Conservation (phyloP, 495 filamentous ascomycete genomes). For the Lepraria neglecta region DNA sequence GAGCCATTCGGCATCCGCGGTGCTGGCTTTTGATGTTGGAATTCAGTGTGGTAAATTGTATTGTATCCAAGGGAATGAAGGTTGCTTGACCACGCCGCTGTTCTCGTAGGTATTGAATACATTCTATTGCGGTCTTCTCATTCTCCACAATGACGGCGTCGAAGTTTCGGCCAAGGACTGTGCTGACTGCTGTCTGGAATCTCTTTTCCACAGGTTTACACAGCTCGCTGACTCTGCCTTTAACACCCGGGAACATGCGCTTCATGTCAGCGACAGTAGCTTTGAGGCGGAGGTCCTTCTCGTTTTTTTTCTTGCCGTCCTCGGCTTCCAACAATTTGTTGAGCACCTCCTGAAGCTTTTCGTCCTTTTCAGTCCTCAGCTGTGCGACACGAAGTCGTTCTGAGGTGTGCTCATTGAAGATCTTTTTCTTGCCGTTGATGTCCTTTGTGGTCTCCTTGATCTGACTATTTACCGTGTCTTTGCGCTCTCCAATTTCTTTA, state of each 20-base stretch:
- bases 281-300: conserved; percentile 67
- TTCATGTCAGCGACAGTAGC: conserved; percentile 80
- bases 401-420: conserved; percentile 75
- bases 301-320: conserved; percentile 72
- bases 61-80: conserved; percentile 93
- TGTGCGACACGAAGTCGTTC: conserved; percentile 74
- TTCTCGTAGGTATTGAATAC: conserved; percentile 88
- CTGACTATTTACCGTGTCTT: conserved; percentile 48
- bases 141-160: conserved; percentile 95
- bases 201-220: conserved; percentile 97
- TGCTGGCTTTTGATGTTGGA: conserved; percentile 85
- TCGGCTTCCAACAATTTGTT: conserved; percentile 75
- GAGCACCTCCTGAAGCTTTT: conserved; percentile 77
- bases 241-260: conserved; percentile 85
- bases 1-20: conserved; percentile 77
- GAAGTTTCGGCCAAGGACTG: conserved; percentile 85
- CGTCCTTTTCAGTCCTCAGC: conserved; percentile 78
- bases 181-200: conserved; percentile 85
- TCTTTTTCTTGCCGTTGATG: conserved; percentile 85
- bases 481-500: conserved; percentile 60
- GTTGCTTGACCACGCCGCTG: conserved; percentile 78
- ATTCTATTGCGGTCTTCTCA: conserved; percentile 88
- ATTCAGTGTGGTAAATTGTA: conserved; percentile 84
- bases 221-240: conserved; percentile 81
- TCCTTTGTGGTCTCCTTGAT: conserved; percentile 65